phyloP scores from a whole-genome alignment of 1,139 yeast genomes.

The Taphrina sp. region DNA sequence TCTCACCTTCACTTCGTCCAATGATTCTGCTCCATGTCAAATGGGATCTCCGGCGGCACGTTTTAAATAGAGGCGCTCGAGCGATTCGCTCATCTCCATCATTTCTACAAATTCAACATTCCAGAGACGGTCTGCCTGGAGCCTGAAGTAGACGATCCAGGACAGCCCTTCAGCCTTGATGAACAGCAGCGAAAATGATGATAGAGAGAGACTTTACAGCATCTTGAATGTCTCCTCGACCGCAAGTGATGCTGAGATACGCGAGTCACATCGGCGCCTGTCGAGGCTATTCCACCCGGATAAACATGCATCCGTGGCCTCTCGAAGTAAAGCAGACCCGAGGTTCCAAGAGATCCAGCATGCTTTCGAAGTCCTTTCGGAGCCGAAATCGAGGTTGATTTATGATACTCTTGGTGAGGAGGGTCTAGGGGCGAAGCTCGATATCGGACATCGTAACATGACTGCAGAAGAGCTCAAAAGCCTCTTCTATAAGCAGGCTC shows the following conservation, averaged over 20 bases:
- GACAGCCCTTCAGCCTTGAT: too few species aligned
- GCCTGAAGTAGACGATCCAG: too few species aligned
- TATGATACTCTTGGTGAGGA: slow-evolving; percentile 59
- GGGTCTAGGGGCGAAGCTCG: slow-evolving; percentile 39
- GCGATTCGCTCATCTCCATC: too few species aligned
- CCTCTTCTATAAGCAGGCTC: slow-evolving; percentile 13
- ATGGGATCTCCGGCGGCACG: too few species aligned
- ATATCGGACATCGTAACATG: slow-evolving; percentile 30
- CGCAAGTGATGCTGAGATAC: slow-evolving; percentile 32
- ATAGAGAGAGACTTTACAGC: slow-evolving; percentile 11
- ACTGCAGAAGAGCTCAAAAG: slow-evolving; percentile 29
- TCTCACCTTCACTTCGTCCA: too few species aligned
- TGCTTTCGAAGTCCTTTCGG: slow-evolving; percentile 70
- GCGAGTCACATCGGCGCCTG: slow-evolving; percentile 31
- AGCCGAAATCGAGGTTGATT: slow-evolving; percentile 55
- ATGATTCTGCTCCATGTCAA: too few species aligned
- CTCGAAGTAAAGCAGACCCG: slow-evolving; percentile 19
- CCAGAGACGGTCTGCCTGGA: too few species aligned
- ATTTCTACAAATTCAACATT: too few species aligned
- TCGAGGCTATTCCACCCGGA: slow-evolving; percentile 35
- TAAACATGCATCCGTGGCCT: slow-evolving; percentile 21
- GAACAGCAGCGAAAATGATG: too few species aligned
- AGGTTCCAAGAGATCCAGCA: slow-evolving; percentile 29
- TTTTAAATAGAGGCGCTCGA: too few species aligned
- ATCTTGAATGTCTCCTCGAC: slow-evolving; percentile 2